phyloP scores from a whole-genome alignment of 2,329 filamentous ascomycete species.

The Botryotinia narcissicola region DNA sequence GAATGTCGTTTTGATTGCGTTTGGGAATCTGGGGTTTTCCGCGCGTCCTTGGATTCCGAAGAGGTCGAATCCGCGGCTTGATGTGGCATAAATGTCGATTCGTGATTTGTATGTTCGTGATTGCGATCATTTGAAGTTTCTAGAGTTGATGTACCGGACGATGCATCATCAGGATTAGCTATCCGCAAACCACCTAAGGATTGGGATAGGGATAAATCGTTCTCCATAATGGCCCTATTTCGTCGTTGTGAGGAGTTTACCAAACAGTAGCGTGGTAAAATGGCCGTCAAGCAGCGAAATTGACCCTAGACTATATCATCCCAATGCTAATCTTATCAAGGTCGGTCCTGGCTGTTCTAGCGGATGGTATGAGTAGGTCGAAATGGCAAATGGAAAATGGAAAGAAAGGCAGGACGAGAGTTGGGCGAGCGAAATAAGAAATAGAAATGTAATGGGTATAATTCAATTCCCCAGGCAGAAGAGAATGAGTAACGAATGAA shows the following conservation, averaged over 20 bases:
- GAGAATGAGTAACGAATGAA: conserved; percentile 3
- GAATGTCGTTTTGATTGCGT: conserved; percentile 38
- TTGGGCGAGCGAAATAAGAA: not conserved
- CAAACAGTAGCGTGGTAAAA: conserved; percentile 4
- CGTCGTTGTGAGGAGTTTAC: not conserved
- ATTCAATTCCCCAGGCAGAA: not conserved
- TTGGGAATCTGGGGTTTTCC: conserved; percentile 34
- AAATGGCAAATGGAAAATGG: not conserved
- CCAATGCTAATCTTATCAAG: conserved; percentile 14
- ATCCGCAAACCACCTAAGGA: conserved; percentile 93
- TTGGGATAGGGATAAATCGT: conserved; percentile 87
- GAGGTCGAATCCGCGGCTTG: conserved; percentile 24
- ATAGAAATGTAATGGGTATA: not conserved
- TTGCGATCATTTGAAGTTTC: conserved; percentile 33
- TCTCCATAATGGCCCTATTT: conserved; percentile 63
- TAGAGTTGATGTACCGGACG: conserved; percentile 31
- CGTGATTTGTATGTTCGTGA: conserved; percentile 20
- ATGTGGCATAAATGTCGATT: conserved; percentile 19
- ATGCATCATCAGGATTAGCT: conserved; percentile 74
- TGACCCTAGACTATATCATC: conserved; percentile 26
- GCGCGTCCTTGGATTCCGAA: conserved; percentile 31
- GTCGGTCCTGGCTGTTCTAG: conserved; percentile 7
- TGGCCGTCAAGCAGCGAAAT: conserved; percentile 21
- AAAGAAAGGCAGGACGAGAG: not conserved
- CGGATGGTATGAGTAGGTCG: not conserved